Evolutionary conservation across 2,329 filamentous ascomycete genomes (phyloP).

Genomic region (Fusarium duplospermum): DNA sequence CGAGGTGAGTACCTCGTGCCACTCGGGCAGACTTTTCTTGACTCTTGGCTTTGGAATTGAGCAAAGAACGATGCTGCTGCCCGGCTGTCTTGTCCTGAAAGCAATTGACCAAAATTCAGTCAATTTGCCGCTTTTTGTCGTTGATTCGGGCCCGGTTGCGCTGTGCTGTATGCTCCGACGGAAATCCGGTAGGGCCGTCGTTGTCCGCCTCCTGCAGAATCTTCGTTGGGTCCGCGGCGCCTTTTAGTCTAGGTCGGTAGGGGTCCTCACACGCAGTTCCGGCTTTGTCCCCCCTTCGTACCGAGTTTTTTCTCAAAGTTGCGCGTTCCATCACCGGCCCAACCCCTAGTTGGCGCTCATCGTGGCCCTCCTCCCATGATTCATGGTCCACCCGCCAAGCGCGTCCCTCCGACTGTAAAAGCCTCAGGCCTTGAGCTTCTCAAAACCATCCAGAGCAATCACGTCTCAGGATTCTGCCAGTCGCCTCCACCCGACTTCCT

Average conservation of each 20-base stretch:
- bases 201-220: conserved; percentile 39
- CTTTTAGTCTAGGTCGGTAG: conserved; percentile 33
- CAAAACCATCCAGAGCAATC: conserved; percentile 45
- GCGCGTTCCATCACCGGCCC: conserved; percentile 44
- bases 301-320: conserved; percentile 44
- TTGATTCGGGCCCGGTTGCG: neutral
- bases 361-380: conserved; percentile 46
- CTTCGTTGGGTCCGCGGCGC: conserved; percentile 29
- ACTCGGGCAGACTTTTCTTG: neutral
- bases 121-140: neutral
- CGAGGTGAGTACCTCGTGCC: conserved; percentile 9
- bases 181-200: conserved; percentile 44
- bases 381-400: conserved; percentile 50
- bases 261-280: conserved; percentile 38
- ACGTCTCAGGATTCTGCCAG: conserved; percentile 42
- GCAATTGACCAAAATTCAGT: neutral
- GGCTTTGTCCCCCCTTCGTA: conserved; percentile 42
- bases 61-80: neutral
- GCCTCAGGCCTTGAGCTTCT: conserved; percentile 48
- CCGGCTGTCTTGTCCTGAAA: neutral
- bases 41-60: neutral
- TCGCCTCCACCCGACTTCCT: conserved; percentile 51
- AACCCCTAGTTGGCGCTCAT: conserved; percentile 38
- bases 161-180: conserved; percentile 17
- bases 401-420: conserved; percentile 46